Base-by-base conservation (phyloP, 2,329 filamentous ascomycete species). In the Microsporum audouinii region DNA sequence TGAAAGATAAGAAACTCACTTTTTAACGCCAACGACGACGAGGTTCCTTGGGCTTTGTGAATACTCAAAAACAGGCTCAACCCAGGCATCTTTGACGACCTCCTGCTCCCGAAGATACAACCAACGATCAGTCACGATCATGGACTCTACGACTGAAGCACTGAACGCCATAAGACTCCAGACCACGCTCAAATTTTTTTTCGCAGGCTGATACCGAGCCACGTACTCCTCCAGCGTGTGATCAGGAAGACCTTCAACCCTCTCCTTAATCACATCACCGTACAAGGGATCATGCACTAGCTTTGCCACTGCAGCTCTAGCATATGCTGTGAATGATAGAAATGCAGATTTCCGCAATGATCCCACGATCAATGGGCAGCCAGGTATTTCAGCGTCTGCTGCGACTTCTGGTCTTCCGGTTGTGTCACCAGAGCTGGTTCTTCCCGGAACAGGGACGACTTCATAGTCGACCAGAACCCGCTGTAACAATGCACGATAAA, bases 91-190 rank as follows among this genome's bases (percentile, higher is more conserved):
- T 65, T 82, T 77, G 51, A 91, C 85, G 5, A 86, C 76, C 47
- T 87, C 82, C 57, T 95, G 88, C 76, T 99, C 92, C 62, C 79
- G 82, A 66, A 99, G 77, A 76, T 87, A 99, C 64, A 88, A 77
- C 88, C 90, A 99, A 53, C 94, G 82, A 78, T 99, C 94, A 53
- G 87, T 84, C 58, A 95, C 90, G 68, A 99, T 92, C 62, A 95
- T 78, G 36, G 90, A 89, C 77, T 99, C 94, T 1, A 95, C 86
- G 2, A 96, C 87, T 23, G 84, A 84, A 2, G 92, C 91, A 72
- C 90, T 95, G 69, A 96, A 96, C 0, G 94, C 91, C 92, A 99
- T 99, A 68, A 99, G 73, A 66, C 84, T 90, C 94, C 94, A 99
- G 62, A 95, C 84, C 5, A 95, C 82, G 69, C 88, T 90, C 43